Conservation (phyloP, 164 flowering plant genomes). For the Vitis rupestris region DNA sequence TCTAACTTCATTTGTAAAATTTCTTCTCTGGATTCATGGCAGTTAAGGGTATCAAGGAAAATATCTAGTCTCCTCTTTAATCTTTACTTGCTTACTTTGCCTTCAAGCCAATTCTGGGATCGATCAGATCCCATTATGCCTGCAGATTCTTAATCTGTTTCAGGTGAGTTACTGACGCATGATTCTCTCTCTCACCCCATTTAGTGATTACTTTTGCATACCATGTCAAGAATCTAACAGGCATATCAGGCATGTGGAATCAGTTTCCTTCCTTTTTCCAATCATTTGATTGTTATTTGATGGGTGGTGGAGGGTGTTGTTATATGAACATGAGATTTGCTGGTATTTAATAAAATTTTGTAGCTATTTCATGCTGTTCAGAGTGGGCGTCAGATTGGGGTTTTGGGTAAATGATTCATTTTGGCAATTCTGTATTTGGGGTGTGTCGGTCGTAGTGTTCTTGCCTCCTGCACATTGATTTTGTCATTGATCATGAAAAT, state of each 20-base stretch:
- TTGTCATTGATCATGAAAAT: too few relatives aligned
- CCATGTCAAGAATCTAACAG: background rate
- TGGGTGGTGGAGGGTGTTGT: too few relatives aligned
- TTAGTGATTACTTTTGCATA: background rate
- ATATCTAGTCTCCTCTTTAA: background rate
- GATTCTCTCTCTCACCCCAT: background rate
- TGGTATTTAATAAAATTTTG: too few relatives aligned
- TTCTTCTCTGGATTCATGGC: conserved; percentile 3
- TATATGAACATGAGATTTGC: too few relatives aligned
- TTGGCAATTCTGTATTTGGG: too few relatives aligned
- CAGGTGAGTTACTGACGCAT: conserved; percentile 15
- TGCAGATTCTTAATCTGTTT: conserved; percentile 15
- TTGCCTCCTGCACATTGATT: too few relatives aligned
- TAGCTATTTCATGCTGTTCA: too few relatives aligned
- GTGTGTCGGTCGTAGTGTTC: too few relatives aligned
- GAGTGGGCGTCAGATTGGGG: too few relatives aligned
- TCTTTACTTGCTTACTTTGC: conserved; percentile 10
- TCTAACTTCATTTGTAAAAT: conserved; percentile 1
- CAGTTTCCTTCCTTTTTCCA: background rate
- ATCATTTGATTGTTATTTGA: too few relatives aligned
- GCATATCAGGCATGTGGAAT: background rate
- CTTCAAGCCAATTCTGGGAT: conserved; percentile 20
- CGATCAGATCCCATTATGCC: conserved; percentile 15
- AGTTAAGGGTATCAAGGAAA: background rate
- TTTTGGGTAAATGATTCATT: too few relatives aligned